A percentile compares a stretch with the other conserved stretches of the same genome.
Conservation (phyloP, 805 yeast species). For the Starmerella gropengiesseri region DNA sequence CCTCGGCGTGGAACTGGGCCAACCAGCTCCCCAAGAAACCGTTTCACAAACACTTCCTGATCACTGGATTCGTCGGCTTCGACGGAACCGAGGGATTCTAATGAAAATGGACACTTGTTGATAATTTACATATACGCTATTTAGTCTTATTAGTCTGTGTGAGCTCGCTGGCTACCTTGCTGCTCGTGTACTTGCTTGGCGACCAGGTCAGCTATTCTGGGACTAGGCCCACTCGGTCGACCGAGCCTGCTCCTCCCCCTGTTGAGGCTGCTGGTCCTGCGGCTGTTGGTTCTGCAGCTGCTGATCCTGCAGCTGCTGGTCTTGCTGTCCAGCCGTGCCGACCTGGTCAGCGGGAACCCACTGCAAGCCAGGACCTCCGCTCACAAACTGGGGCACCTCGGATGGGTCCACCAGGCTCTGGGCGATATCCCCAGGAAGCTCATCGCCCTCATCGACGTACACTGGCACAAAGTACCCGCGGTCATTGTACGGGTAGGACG, state of each 20-base stretch:
- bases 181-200: too few relatives aligned
- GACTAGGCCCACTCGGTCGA: too few relatives aligned
- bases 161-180: too few relatives aligned
- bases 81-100: constrained; percentile 57
- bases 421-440: neutral
- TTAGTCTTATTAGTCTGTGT: too few relatives aligned
- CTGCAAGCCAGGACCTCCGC: too few relatives aligned
- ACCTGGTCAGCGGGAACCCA: too few relatives aligned
- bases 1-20: constrained; percentile 78
- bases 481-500: constrained; percentile 5
- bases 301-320: neutral
- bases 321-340: too few relatives aligned
- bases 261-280: neutral
- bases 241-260: too few relatives aligned
- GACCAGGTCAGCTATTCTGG: too few relatives aligned
- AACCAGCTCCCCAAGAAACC: constrained; percentile 55
- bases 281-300: too few relatives aligned
- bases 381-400: too few relatives aligned
- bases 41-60: constrained; percentile 51
- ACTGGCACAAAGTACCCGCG: constrained; percentile 13
- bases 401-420: constrained; percentile 10
- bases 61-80: constrained; percentile 65
- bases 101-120: neutral
- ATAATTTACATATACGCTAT: too few relatives aligned
- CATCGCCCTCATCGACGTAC: constrained; percentile 7